A percentile compares a stretch with the other conserved stretches of the same genome.
Evolutionary conservation across 164 flowering plant species (phyloP).

Genomic region (Vitis cinerea): DNA sequence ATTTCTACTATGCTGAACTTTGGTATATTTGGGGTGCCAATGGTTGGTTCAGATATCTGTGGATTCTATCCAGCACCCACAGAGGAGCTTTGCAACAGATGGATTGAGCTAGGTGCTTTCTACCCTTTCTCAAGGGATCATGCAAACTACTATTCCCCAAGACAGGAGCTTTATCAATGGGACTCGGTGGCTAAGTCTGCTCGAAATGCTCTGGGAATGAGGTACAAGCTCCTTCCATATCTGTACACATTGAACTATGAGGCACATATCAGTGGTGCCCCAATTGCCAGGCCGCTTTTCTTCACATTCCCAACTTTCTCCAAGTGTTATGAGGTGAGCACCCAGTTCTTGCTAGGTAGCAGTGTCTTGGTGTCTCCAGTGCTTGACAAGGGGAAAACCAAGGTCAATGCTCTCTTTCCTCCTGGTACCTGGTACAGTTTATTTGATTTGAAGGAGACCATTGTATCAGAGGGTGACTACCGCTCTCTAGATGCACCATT

Average conservation of each 20-base stretch:
- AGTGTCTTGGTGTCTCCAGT: slow-evolving; percentile 82
- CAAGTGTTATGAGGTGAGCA: slow-evolving; percentile 53
- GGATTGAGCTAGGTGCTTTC: slow-evolving; percentile 93
- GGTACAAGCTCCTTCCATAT: slow-evolving; percentile 77
- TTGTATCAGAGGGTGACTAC: slow-evolving; percentile 39
- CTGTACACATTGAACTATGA: slow-evolving; percentile 77
- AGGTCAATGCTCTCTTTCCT: slow-evolving; percentile 63
- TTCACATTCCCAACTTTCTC: slow-evolving; percentile 64
- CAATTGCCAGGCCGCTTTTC: slow-evolving; percentile 85
- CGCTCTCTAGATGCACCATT: slow-evolving; percentile 70
- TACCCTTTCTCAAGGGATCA: slow-evolving; percentile 92
- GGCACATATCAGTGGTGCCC: slow-evolving; percentile 74
- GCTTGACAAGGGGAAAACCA: slow-evolving; percentile 36
- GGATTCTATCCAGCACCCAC: slow-evolving; percentile 82
- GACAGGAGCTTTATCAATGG: slow-evolving; percentile 89
- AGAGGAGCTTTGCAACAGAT: slow-evolving; percentile 85
- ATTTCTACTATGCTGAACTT: slow-evolving; percentile 81
- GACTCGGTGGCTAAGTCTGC: slow-evolving; percentile 74
- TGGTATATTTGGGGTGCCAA: slow-evolving; percentile 84
- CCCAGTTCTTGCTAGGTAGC: slow-evolving; percentile 77
- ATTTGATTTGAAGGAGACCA: slow-evolving; percentile 57
- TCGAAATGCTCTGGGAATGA: slow-evolving; percentile 73
- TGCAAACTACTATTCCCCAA: slow-evolving; percentile 61
- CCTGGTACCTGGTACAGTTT: slow-evolving; percentile 79
- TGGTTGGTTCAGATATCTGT: slow-evolving; percentile 94